Conservation (phyloP, 768 basidiomycete species). For the Tubosaeta brunneosetosa region DNA sequence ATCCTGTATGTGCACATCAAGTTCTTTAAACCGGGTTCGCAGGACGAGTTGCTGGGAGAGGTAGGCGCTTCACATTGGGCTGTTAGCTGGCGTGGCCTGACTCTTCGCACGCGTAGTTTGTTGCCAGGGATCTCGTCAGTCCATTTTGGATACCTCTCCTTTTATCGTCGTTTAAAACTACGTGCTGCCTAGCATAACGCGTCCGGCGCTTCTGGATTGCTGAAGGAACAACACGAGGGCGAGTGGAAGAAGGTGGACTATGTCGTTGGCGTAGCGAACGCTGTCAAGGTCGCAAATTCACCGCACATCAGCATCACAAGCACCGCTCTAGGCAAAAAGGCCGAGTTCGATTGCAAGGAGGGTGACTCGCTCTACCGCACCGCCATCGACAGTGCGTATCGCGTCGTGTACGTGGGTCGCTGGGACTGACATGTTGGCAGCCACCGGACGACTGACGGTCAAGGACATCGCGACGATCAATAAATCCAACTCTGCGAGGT, state of each 20-base stretch:
- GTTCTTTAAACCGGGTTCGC: neutral
- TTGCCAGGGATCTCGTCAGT: neutral
- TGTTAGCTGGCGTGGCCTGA: neutral
- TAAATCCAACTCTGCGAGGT: neutral
- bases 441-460: neutral
- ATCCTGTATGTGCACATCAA: neutral
- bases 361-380: neutral
- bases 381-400: neutral
- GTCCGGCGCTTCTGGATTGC: neutral
- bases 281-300: neutral
- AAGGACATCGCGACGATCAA: neutral
- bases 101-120: neutral
- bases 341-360: neutral
- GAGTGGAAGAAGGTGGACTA: neutral
- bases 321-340: neutral
- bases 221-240: neutral
- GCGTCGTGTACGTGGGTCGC: neutral
- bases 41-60: neutral
- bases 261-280: neutral
- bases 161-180: neutral
- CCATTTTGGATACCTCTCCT: no score
- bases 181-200: neutral
- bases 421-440: neutral
- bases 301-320: neutral
- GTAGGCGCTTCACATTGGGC: neutral